Base-by-base conservation (phyloP, 2,329 filamentous ascomycete genomes). In the Immersiporthe knoxdaviesiana region DNA sequence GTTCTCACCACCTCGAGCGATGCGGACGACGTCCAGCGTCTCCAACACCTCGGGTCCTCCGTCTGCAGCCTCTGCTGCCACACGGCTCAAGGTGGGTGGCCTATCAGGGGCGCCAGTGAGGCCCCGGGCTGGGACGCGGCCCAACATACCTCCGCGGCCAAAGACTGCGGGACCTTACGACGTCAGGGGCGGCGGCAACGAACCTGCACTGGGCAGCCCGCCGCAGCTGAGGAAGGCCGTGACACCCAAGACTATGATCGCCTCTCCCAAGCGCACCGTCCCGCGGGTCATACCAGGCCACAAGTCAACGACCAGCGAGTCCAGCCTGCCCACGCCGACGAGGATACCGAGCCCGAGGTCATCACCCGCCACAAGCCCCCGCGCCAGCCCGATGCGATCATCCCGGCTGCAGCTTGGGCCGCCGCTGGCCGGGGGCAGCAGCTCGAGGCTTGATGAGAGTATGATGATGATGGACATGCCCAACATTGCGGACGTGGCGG, bases 161-260 rank as follows among this genome's bases (percentile, higher is more conserved):
- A 88, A 88, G 16, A 91, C 88, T 16, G 88, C 88, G 14, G 88
- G 88, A 0, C 88, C 88, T 0, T 91, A 91, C 75, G 90, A 88
- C 27, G 84, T 89, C 12, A 82, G 88, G 86, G 63, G 67, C 11
- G 63, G 67, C 11, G 58, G 64, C 3, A 35, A 7, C 30, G 69
- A 65, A 50, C 44, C 61, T 6, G 64, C 44, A 27, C 35, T 65
- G 47, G 41, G 66, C 21, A 71, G 69, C 60, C 69, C 69, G 30
- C 69, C 69, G 4, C 67, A 75, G 54, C 72, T 78, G 32, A 85
- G 80, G 24, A 88, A 84, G 77, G 76, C 79, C 3, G 78, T 79
- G 61, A 85, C 84, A 7, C 82, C 87, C 1, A 87, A 84, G 75
- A 77, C 81, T n/a, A 84, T 81, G 66, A 83, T 81, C 32, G 81